Base-by-base conservation (phyloP, 2,329 filamentous ascomycete species). In the Colletotrichum nymphaeae region DNA sequence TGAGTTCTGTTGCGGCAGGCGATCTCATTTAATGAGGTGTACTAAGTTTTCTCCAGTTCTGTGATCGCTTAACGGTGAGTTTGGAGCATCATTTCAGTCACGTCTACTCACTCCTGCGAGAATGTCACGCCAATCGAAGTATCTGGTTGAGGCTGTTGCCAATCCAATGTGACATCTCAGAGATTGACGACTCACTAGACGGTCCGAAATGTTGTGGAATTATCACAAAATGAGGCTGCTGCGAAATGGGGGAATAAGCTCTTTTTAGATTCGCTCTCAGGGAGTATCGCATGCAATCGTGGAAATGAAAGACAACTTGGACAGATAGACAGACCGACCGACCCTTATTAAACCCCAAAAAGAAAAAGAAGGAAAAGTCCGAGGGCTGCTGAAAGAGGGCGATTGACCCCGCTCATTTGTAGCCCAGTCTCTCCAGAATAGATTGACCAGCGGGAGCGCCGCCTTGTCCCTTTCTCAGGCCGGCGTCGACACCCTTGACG, bases 401-500 rank as follows among this genome's bases (percentile, higher is more conserved):
- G 4, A 28, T 14, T 56, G 9, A 22, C 46, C 35, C 52, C 42
- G 59, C 52, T 49, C 75, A 71, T 60, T 75, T 80, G 22, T 68
- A 75, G 53, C 74, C 74, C 53, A 75, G 53, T 16, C 73, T 68
- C 69, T 75, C 72, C 64, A 75, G 26, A 8, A 75, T 32, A 19
- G 74, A 73, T 30, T 73, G 63, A 63, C 28, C 75, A 74, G 53
- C 63, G 32, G 71, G 71, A 12, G 71, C 71, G 49, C 71, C 71
- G 67, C 71, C 71, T 24, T 71, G 60, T 1, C 74, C 73, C 46
- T 53, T 65, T 12, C 73, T 67, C 32, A 69, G 58, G n/a, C 73
- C 69, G 57, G 67, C 74, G 46, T 75, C 74, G 46, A 75, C 65
- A 12, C 73, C 74, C 72, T 78, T 80, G 60, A 84, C 80, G 30